phyloP scores from a whole-genome alignment of 2,329 filamentous ascomycete genomes.

The Paraconiothyrium sp. region DNA sequence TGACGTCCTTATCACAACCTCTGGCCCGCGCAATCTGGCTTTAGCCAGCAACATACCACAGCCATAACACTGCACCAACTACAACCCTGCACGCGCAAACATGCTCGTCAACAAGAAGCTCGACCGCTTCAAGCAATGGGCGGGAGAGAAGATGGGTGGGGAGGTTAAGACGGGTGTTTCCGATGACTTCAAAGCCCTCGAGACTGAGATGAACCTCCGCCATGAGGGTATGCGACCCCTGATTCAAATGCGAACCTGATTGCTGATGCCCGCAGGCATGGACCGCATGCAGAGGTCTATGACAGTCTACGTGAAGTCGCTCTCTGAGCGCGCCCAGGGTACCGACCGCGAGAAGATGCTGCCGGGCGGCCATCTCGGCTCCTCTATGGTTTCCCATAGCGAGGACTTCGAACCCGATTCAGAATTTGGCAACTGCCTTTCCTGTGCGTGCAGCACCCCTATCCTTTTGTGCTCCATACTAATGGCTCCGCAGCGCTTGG shows the following conservation, averaged over 20 bases:
- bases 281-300: conserved; percentile 88
- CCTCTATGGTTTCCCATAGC: conserved; percentile 86
- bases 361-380: conserved; percentile 80
- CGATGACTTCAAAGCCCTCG: conserved; percentile 90
- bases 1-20: conserved; percentile 13
- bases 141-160: conserved; percentile 92
- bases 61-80: background rate
- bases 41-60: conserved; percentile 8
- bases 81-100: conserved; percentile 23
- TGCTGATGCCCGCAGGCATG: conserved; percentile 69
- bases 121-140: conserved; percentile 97
- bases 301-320: conserved; percentile 85
- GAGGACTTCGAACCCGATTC: conserved; percentile 93
- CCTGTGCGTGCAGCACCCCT: conserved; percentile 60
- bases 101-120: conserved; percentile 85
- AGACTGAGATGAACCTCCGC: conserved; percentile 88
- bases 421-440: conserved; percentile 87
- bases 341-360: conserved; percentile 90
- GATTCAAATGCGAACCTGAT: conserved; percentile 5
- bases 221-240: conserved; percentile 74
- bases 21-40: conserved; percentile 19
- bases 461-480: conserved; percentile 22
- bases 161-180: conserved; percentile 87
- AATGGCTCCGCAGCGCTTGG: conserved; percentile 69
- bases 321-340: conserved; percentile 82